Evolutionary conservation across 2,329 filamentous ascomycete species (phyloP).

Genomic region (Ascochyta clinopodiicola): DNA sequence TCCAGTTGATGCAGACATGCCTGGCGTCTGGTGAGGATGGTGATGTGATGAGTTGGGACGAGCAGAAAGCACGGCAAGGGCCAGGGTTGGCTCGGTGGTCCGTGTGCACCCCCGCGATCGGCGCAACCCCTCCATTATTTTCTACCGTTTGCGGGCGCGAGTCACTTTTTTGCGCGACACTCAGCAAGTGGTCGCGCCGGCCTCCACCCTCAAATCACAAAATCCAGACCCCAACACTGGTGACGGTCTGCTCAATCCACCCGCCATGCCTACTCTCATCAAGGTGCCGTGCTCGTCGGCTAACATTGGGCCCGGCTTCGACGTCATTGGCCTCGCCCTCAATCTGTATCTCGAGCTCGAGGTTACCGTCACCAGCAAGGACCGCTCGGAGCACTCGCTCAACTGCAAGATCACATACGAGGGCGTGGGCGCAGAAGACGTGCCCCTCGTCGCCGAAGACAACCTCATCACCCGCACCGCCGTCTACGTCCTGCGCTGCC

Average conservation of each 20-base stretch:
- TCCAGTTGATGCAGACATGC: neutral
- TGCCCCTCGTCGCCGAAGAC: slow-evolving; percentile 80
- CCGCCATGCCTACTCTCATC: slow-evolving; percentile 62
- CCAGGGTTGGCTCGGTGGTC: neutral
- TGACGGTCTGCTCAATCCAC: neutral
- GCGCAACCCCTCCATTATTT: slow-evolving; percentile 8
- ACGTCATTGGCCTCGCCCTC: slow-evolving; percentile 94
- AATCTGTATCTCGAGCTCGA: slow-evolving; percentile 91
- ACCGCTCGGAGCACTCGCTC: slow-evolving; percentile 65
- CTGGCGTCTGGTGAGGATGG: neutral
- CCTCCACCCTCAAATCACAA: neutral
- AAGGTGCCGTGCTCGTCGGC: slow-evolving; percentile 91
- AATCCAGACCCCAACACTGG: too few relatives aligned
- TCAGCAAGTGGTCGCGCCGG: slow-evolving; percentile 5
- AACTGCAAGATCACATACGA: slow-evolving; percentile 94
- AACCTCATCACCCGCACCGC: slow-evolving; percentile 96
- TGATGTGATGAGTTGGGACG: neutral
- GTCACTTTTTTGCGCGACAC: slow-evolving; percentile 13
- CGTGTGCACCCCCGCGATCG: slow-evolving; percentile 6
- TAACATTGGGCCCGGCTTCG: slow-evolving; percentile 96
- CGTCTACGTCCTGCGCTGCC: slow-evolving; percentile 91
- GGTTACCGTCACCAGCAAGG: slow-evolving; percentile 69
- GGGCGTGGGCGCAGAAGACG: slow-evolving; percentile 77
- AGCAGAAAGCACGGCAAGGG: neutral
- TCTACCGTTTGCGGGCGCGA: neutral